Evolutionary conservation across 495 filamentous ascomycete species (phyloP).

Genomic region (Talaromyces borbonicus): DNA sequence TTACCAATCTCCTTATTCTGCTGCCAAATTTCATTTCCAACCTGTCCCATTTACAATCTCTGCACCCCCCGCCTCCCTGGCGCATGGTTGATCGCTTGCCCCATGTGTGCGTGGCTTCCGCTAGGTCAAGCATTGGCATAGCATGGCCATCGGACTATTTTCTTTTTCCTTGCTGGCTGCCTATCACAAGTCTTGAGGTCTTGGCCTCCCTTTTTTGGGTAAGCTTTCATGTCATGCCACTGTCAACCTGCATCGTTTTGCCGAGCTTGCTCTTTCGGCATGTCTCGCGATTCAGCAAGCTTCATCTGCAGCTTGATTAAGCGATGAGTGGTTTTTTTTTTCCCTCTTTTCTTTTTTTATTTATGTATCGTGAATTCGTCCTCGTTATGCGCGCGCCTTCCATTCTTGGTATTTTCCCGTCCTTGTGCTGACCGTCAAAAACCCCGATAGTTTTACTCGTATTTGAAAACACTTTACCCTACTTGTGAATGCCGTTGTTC

Average conservation of each 20-base stretch:
- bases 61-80: not conserved
- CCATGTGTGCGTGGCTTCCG: not conserved
- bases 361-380: no score
- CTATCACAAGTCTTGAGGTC: no score
- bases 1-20: not conserved
- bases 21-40: slow-evolving; percentile 2
- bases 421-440: no score
- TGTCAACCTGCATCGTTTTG: not conserved
- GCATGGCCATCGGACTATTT: not conserved
- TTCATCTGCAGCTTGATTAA: not conserved
- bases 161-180: not conserved
- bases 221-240: slow-evolving; percentile 1
- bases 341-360: no score
- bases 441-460: no score
- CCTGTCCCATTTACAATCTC: no score
- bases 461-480: no score
- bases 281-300: not conserved
- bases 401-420: no score
- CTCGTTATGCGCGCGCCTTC: no score
- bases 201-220: slow-evolving; percentile 1
- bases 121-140: no score
- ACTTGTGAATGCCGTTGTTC: no score
- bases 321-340: no score
- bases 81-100: not conserved
- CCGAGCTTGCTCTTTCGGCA: not conserved